These are phyloP conservation scores for Xanthoconium separans DNA, from an alignment of 1,284 basidiomycete species.

Conservation along the genomic window DNA sequence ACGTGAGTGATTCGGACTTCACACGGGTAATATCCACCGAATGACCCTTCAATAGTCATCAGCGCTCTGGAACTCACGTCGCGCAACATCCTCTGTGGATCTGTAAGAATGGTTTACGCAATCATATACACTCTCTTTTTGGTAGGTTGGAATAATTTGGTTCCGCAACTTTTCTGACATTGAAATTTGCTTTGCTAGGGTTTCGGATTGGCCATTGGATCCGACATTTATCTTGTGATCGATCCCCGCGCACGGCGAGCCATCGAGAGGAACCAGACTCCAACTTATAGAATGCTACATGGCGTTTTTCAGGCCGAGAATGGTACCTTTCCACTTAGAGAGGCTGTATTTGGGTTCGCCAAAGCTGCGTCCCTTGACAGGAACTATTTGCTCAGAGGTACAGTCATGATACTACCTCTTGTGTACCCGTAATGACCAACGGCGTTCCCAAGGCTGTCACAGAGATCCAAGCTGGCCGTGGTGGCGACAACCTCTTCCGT, in stretches of 20 bases:
- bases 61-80: constrained; percentile 83
- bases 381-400: constrained; percentile 54
- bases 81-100: constrained; percentile 79
- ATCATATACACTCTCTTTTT: constrained; percentile 86
- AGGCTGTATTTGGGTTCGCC: constrained; percentile 66
- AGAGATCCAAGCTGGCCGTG: constrained; percentile 73
- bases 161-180: constrained; percentile 8
- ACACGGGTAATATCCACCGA: constrained; percentile 12
- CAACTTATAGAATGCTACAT: constrained; percentile 49
- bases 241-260: constrained; percentile 62
- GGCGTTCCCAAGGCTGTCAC: constrained; percentile 55
- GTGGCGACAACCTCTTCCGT: constrained; percentile 74
- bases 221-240: constrained; percentile 79
- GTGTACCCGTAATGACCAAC: neutral
- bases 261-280: constrained; percentile 44
- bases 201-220: constrained; percentile 84
- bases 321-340: constrained; percentile 43
- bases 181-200: constrained; percentile 46
- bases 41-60: constrained; percentile 52
- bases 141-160: constrained; percentile 35
- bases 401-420: neutral
- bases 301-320: constrained; percentile 66
- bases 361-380: constrained; percentile 41
- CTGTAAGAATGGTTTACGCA: constrained; percentile 86
- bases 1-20: constrained; percentile 44